Base-by-base conservation (phyloP, 2,329 filamentous ascomycete genomes). In the Exophiala viscosa region DNA sequence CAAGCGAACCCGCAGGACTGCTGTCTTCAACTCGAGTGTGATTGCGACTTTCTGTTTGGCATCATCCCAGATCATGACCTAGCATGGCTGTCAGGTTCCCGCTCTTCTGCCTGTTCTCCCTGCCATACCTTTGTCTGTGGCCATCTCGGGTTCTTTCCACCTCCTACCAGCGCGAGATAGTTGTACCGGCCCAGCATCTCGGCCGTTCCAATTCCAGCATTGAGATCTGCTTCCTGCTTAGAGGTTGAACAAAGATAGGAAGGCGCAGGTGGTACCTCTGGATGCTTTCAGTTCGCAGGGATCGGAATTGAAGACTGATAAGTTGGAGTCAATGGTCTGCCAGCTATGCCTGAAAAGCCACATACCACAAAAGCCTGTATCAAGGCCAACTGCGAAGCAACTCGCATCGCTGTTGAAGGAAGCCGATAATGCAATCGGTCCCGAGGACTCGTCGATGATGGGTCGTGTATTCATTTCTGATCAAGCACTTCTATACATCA, bases 61-160 rank as follows among this genome's bases (percentile, higher is more conserved):
- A 64, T 95, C 90, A 69, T 99, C 91, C 91, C 91, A 97, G 63
- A 97, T 88, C 60, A 95, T 84, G 44, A 91, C 80, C 66, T 76
- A 40, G 60, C 33, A 23, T 32, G 14, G 10, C 32, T 43, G 43
- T 57, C 32, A 54, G 51, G 15, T 18, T 41, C 7, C 18, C 44
- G 36, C 41, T 40, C 18, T 14, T 35, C 10, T 11, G 28, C 17
- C 9, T 6, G 20, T 13, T 32, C 15, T 4, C 4, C 11, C 14
- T n/a, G 11, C 15, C 65, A 50, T 63, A 85, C 88, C 77, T 95
- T 95, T 71, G 91, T 95, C 66, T 87, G 86, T 11, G 90, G 85
- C 64, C 90, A 93, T 65, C 92, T 92, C 48, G 91, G 90, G 54
- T 85, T 83, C 63, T 82, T 87, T 44, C 93, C 90, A 62, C 92